These are phyloP conservation scores for Fusarium pseudograminearum DNA, from an alignment of 2,329 filamentous ascomycete genomes.

Conservation along the genomic window DNA sequence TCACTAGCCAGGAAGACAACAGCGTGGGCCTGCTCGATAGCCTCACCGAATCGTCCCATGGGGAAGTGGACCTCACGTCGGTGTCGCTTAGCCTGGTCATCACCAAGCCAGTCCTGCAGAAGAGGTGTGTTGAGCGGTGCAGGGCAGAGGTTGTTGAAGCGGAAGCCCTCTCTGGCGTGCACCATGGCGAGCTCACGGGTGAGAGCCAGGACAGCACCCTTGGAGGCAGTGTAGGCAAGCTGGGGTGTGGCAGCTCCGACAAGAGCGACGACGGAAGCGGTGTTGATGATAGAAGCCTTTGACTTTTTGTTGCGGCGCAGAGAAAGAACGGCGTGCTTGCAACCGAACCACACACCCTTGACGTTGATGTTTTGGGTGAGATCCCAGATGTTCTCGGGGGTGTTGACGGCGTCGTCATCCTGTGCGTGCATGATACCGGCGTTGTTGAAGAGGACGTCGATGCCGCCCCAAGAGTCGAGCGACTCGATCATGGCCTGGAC, in stretches of 20 bases:
- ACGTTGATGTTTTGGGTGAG: conserved; percentile 94
- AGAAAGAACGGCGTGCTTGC: conserved; percentile 88
- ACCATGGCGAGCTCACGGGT: conserved; percentile 93
- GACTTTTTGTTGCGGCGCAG: conserved; percentile 84
- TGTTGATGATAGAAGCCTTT: conserved; percentile 89
- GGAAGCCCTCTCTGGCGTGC: conserved; percentile 87
- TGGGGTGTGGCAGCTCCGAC: conserved; percentile 90
- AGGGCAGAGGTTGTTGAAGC: conserved; percentile 92
- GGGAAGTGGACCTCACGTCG: conserved; percentile 92
- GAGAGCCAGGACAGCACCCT: conserved; percentile 90
- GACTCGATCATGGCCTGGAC: conserved; percentile 80
- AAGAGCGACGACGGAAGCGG: conserved; percentile 87
- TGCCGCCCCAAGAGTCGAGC: conserved; percentile 85
- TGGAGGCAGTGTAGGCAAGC: conserved; percentile 92
- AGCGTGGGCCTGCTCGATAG: conserved; percentile 91
- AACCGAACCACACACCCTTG: conserved; percentile 97
- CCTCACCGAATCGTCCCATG: conserved; percentile 87
- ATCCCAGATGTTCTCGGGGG: conserved; percentile 92
- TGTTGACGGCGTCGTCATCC: conserved; percentile 83
- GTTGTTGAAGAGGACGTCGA: conserved; percentile 97
- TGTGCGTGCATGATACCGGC: conserved; percentile 95
- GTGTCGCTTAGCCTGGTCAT: conserved; percentile 83
- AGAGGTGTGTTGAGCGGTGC: conserved; percentile 93
- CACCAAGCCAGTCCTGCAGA: conserved; percentile 92
- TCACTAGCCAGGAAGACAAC: conserved; percentile 90